Conservation (phyloP, 352 stramenopile species). For the Thalassiosira exigua region DNA sequence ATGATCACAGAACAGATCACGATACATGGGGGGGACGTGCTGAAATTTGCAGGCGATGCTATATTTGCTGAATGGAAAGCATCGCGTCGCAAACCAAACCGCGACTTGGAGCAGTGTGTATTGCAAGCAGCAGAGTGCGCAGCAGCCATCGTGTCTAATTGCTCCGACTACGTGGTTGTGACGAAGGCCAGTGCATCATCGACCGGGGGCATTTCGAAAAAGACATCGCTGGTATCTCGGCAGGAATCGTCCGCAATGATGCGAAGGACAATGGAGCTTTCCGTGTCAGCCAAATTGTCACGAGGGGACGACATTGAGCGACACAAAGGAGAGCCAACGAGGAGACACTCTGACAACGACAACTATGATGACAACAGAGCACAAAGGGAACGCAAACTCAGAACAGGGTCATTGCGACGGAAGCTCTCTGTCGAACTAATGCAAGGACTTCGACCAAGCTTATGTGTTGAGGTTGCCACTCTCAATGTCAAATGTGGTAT, state of each 20-base stretch:
- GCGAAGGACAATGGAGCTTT: not conserved
- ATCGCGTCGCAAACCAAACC: constrained; percentile 9
- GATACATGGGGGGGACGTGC: constrained; percentile 67
- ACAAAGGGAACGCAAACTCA: too few species aligned
- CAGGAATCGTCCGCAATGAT: constrained; percentile 13
- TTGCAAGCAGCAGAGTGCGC: constrained; percentile 35
- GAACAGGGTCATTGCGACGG: not conserved
- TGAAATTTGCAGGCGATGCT: constrained; percentile 84
- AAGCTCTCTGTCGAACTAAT: not conserved
- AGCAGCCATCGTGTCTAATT: constrained; percentile 43
- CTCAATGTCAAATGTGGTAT: constrained; percentile 75
- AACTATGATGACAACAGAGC: too few species aligned
- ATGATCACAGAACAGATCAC: constrained; percentile 66
- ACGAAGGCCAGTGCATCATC: not conserved
- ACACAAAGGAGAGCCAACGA: too few species aligned
- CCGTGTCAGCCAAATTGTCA: too few species aligned
- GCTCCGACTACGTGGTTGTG: constrained; percentile 46
- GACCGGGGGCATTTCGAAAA: not conserved
- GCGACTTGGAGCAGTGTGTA: constrained; percentile 36
- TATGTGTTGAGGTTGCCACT: constrained; percentile 37
- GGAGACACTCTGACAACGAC: too few species aligned
- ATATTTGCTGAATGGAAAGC: constrained; percentile 70
- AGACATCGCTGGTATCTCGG: constrained; percentile 5
- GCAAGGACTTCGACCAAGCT: not conserved
- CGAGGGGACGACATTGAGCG: too few species aligned